Conservation (phyloP, 2,329 filamentous ascomycete species). For the Curvularia eragrostidis region DNA sequence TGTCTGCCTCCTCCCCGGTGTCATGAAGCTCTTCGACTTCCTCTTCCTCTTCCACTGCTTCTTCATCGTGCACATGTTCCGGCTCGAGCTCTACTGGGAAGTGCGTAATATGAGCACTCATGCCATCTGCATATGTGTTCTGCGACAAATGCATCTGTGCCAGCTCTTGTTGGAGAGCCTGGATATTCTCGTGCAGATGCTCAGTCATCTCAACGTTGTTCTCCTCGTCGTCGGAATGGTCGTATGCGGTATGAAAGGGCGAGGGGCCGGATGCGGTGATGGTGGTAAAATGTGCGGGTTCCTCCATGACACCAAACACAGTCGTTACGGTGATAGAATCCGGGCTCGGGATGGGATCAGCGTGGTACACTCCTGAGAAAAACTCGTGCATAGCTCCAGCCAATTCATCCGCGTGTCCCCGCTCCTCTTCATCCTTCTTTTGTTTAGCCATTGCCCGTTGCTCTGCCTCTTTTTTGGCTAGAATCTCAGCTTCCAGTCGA, state of each 20-base stretch:
- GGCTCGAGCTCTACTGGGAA: slow-evolving; percentile 11
- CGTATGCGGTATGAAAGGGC: slow-evolving; percentile 18
- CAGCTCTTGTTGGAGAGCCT: slow-evolving; percentile 11
- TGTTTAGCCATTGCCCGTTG: slow-evolving; percentile 36
- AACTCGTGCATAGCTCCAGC: slow-evolving; percentile 47
- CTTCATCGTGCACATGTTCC: slow-evolving; percentile 18
- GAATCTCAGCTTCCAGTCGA: slow-evolving; percentile 45
- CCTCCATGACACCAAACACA: slow-evolving; percentile 44
- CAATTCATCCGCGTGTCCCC: slow-evolving; percentile 45
- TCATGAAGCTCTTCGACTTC: slow-evolving; percentile 21
- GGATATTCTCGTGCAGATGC: slow-evolving; percentile 18
- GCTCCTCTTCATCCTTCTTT: slow-evolving; percentile 43
- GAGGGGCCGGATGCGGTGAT: slow-evolving; percentile 36
- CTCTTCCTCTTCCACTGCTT: slow-evolving; percentile 2
- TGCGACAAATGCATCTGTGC: slow-evolving; percentile 9
- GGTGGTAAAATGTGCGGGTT: slow-evolving; percentile 39
- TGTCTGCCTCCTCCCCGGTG: slow-evolving; percentile 36
- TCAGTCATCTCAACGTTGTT: slow-evolving; percentile 30
- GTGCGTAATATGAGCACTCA: slow-evolving; percentile 7
- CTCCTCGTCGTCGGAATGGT: slow-evolving; percentile 23
- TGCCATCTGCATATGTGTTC: not conserved
- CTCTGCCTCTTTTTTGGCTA: slow-evolving; percentile 42
- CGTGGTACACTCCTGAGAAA: slow-evolving; percentile 36
- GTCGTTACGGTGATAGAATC: slow-evolving; percentile 47
- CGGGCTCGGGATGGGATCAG: slow-evolving; percentile 35